phyloP scores from a whole-genome alignment of 768 basidiomycete genomes.

The Inosperma sp. region DNA sequence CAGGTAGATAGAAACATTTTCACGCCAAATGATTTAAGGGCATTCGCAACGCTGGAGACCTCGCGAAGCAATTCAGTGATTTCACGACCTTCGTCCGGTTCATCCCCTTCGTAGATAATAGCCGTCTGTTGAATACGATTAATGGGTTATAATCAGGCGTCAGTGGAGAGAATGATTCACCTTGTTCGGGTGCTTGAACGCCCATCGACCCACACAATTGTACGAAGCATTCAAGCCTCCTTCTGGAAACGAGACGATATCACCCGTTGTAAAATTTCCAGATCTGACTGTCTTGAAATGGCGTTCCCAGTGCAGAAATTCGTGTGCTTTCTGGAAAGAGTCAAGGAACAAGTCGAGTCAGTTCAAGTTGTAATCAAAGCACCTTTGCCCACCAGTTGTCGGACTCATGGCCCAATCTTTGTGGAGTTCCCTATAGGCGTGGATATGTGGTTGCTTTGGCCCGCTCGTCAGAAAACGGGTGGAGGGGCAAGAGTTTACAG shows the following conservation, averaged over 20 bases:
- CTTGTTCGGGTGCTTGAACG: constrained; percentile 78
- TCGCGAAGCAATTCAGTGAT: too few species aligned
- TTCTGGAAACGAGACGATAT: constrained; percentile 95
- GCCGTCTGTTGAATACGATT: too few species aligned
- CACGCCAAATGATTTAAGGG: constrained; percentile 81
- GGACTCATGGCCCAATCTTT: constrained; percentile 61
- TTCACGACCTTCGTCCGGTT: too few species aligned
- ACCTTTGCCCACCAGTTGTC: constrained; percentile 90
- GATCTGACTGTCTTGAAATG: constrained; percentile 84
- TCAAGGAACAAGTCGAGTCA: not conserved
- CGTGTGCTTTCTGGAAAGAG: constrained; percentile 55
- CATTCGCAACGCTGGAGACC: too few species aligned
- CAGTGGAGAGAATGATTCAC: constrained; percentile 29
- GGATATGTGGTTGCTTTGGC: constrained; percentile 52
- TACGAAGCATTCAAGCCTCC: constrained; percentile 89
- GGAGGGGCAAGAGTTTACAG: too few species aligned
- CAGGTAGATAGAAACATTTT: constrained; percentile 91
- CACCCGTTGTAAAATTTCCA: constrained; percentile 79
- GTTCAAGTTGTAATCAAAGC: constrained; percentile 14
- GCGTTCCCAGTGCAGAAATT: constrained; percentile 80
- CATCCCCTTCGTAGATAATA: too few species aligned
- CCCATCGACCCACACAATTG: too few species aligned
- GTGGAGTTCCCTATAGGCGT: constrained; percentile 67
- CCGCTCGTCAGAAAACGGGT: constrained; percentile 76
- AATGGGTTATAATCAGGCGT: too few species aligned